Evolutionary conservation across 306 rosid genomes (phyloP), one percentile per base, ranked within the genome.

Genomic region (Cicer chorassanicum): DNA sequence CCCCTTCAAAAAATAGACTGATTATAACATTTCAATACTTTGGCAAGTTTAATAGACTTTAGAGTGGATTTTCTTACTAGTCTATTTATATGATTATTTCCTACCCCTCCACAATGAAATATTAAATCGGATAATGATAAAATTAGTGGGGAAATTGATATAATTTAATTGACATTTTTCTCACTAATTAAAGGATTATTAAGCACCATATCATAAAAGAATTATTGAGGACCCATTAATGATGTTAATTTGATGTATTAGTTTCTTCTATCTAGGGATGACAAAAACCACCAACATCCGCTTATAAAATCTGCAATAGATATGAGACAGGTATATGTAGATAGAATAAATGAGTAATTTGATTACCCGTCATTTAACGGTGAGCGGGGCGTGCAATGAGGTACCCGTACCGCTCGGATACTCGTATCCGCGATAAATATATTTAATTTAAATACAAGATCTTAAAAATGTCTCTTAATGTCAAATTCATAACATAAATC

Each of bases 11-110:
- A 71, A 57, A 55, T 66, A n/a, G 75, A 55, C 67, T 79, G 72
- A 59, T 78, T 63, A 73, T 61, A 84, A 73, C 77, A 41, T 45
- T 82, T 80, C 82, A 81, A 81, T 75, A 57, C 84, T 49, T 14
- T 85, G 93, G 89, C 73, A 85, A 75, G 80, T 74, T 76, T 76
- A 12, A 29, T 60, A 36, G 76, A 79, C 89, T 87, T 81, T 75
- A 46, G 66, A 80, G 12, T 46, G 29, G n/a, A 34, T 78, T 72
- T 78, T 77, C 56, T 61, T 42, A 76, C 43, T 44, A 14, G 78
- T 78, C 78, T 60, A 79, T 40, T 44, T 50, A 50, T 79, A 36
- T 81, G 55, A 41, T 64, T 81, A 78, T 83, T 81, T 81, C 85
- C 78, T 77, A 77, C 87, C 85, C 69, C 84, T 63, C 68, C 82